Conservation (phyloP, 768 basidiomycete genomes). For the Hortiboletus flavorubellus region DNA sequence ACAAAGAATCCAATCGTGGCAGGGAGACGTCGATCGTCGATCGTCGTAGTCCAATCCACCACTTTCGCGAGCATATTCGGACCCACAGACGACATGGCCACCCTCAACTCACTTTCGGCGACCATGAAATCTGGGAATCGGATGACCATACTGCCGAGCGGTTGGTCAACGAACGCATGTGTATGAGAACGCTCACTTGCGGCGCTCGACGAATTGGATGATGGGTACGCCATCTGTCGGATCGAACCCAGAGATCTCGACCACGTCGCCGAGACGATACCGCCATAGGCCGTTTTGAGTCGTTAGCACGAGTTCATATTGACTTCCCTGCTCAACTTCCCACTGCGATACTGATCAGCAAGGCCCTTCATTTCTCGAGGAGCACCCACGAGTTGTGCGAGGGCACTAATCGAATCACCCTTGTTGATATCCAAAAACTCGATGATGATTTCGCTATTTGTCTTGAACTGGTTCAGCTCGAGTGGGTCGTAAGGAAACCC, state of each 20-base stretch:
- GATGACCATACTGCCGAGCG: background rate
- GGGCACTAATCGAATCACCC: background rate
- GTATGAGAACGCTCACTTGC: constrained; percentile 15
- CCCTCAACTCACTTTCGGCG: constrained; percentile 10
- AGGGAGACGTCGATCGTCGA: too few species aligned
- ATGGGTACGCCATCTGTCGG: too few species aligned
- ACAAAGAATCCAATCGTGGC: too few species aligned
- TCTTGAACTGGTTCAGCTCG: constrained; percentile 11
- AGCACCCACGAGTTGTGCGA: constrained; percentile 2
- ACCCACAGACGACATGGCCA: background rate
- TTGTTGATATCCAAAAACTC: constrained; percentile 18
- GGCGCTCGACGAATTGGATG: constrained; percentile 17
- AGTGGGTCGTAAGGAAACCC: constrained; percentile 3
- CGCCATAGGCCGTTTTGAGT: constrained; percentile 18
- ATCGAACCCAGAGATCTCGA: too few species aligned
- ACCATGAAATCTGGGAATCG: constrained; percentile 13
- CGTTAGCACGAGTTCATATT: constrained; percentile 21
- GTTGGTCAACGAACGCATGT: background rate
- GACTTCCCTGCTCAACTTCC: background rate
- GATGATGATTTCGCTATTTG: background rate
- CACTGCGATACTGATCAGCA: too few species aligned
- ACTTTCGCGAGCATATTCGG: background rate
- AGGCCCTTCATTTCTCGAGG: background rate
- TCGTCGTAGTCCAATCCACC: too few species aligned
- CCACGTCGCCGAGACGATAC: too few species aligned